Percentiles rank a stretch among this genome's conserved stretches.
Evolutionary conservation across 2,329 filamentous ascomycete genomes (phyloP).

Genomic region (Venturia oleaginea): DNA sequence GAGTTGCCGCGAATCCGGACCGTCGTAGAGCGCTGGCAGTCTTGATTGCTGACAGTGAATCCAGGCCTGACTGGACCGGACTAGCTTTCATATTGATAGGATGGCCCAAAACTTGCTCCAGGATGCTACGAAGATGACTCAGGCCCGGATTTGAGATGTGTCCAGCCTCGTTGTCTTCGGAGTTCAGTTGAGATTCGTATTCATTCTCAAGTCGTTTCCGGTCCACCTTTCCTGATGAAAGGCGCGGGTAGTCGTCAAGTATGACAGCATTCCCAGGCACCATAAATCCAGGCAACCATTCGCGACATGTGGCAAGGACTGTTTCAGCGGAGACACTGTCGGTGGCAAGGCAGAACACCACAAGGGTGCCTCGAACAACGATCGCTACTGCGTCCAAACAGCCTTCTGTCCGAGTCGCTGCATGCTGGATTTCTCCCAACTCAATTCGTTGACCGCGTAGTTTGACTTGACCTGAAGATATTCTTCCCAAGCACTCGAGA

Average conservation of each 20-base stretch:
- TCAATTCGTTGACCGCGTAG: constrained; percentile 76
- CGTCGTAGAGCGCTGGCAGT: constrained; percentile 56
- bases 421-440: constrained; percentile 50
- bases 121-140: constrained; percentile 29
- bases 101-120: constrained; percentile 35
- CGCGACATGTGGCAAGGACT: constrained; percentile 52
- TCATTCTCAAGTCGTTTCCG: constrained; percentile 51
- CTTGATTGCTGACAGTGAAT: constrained; percentile 55
- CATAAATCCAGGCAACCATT: constrained; percentile 79
- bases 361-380: constrained; percentile 58
- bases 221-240: constrained; percentile 80
- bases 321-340: constrained; percentile 28
- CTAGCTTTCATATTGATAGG: constrained; percentile 30
- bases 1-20: constrained; percentile 46
- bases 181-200: constrained; percentile 30
- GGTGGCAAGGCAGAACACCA: constrained; percentile 62
- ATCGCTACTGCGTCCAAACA: constrained; percentile 57
- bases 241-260: constrained; percentile 56
- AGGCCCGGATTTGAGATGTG: neutral
- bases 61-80: constrained; percentile 50
- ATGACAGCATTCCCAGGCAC: constrained; percentile 64
- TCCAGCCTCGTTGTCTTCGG: neutral
- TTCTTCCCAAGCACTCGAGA: constrained; percentile 75
- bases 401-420: constrained; percentile 22
- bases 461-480: constrained; percentile 76